Base-by-base conservation (phyloP, 192 early-diverging fungal genomes). In the Backusella macrospora region DNA sequence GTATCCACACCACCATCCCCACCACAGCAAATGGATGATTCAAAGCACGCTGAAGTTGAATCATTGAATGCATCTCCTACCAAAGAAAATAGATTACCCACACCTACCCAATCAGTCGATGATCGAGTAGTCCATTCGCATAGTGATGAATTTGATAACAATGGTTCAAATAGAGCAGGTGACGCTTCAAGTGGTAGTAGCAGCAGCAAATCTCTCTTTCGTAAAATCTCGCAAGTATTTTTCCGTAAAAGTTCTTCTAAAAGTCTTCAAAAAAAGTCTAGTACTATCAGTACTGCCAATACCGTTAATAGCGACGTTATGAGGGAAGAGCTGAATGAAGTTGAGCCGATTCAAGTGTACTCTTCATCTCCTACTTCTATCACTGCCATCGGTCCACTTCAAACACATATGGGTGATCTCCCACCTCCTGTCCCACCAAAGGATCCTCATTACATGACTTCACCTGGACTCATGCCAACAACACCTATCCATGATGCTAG, bases 361-460 rank as follows among this genome's bases (percentile, higher is more conserved):
- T 34, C 29, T 34, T 34, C 29, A 34, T 34, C 29, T 34, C 10
- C 21, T 5, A 21, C 13, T 0, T 42, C 37, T 18, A n/a, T 0
- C 5, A 21, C 6, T 52, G 3, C 12, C 18, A 6, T 34, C 2
- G 29, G 29, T 1, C 29, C 0, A 34, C 2, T 34, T 34, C 29
- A 2, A 34, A 34, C 29, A 34, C 0, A 34, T 34, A 2, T 34
- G 29, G 2, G 29, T 42, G 13, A 16, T 45, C 21, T 43, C 15
- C 67, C 67, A 15, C 67, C 67, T 29, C 67, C 67, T 68, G 67
- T 68, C 16, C 67, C 67, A 47, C 67, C 67, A 14, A 68, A 68
- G 12, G 67, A 68, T n/a, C 43, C 44, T 3, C 42, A 23, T 16
- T 68, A 68, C 45, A 34, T 45, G 13, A 13, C 16, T 34, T 34